Base-by-base conservation (phyloP, 176 grass and related monocot genomes). In the Bromus sterilis region DNA sequence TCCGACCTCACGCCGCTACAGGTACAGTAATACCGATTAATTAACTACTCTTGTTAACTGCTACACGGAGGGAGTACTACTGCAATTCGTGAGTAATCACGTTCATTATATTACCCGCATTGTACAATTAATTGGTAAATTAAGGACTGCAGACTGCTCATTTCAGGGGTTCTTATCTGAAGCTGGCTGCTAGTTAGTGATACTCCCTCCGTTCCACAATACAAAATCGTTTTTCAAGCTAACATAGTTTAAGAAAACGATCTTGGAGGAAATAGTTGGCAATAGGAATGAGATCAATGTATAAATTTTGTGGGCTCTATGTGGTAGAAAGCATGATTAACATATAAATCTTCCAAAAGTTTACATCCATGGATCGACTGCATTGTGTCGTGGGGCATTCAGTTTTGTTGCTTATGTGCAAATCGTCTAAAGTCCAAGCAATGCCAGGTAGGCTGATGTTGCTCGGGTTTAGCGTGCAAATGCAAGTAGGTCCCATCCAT, bases 1-100 rank as follows among this genome's bases (percentile, higher is more conserved):
- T 82, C 86, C 25, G 59, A 88, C 25, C 84, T 98, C 75, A 80
- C 88, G 3, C 95, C 95, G 43, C 83, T 98, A 35, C 82, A 98
- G 92, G 94, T 87, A n/a, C n/a, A n/a, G n/a, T n/a, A 49, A 0
- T 20, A 57, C 91, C 21, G 40, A 39, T 23, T 23, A 5, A 53
- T 7, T 71, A 3, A 35, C 74, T 57, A 4, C 20, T 26, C 0
- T 12, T 43, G 21, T 18, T 5, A 3, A 49, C 16, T 43, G 26
- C 23, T n/a, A n/a, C n/a, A n/a, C n/a, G n/a, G n/a, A n/a, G n/a
- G n/a, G n/a, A n/a, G n/a, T n/a, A n/a, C n/a, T n/a, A n/a, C n/a
- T 16, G 2, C 5, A 12, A 9, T 43, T 60, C 11, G 4, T 30
- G 20, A 5, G 1, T 32, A 39, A 28, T 65, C 30, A 15, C 7